These are phyloP conservation scores for Dalbergia cochinchinensis DNA, from an alignment of 306 rosid genomes.

Conservation along the genomic window DNA sequence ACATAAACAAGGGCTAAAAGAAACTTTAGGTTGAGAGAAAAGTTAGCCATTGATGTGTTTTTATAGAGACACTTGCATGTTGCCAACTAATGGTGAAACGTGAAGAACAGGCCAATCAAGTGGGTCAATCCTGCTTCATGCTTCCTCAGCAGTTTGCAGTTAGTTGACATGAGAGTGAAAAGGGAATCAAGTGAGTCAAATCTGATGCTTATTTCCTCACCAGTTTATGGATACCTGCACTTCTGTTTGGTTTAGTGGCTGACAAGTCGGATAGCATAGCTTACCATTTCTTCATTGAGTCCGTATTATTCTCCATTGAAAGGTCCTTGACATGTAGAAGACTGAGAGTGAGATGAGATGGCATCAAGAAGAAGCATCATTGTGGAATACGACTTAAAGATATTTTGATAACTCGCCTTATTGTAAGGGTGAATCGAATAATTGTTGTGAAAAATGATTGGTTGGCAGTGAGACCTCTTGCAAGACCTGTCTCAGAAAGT, in stretches of 20 bases:
- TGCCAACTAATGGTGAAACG: too few species aligned
- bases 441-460: neutral
- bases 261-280: neutral
- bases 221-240: neutral
- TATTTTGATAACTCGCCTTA: neutral
- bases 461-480: neutral
- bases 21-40: too few species aligned
- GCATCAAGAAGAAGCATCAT: neutral
- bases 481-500: neutral
- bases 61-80: too few species aligned
- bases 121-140: neutral
- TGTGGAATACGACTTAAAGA: neutral
- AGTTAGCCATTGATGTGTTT: too few species aligned
- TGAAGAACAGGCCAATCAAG: too few species aligned
- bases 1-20: too few species aligned
- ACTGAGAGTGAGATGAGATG: neutral
- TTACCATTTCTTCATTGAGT: neutral
- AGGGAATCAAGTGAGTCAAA: too few species aligned
- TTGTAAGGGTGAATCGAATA: neutral
- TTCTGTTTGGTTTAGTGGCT: neutral
- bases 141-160: neutral
- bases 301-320: neutral
- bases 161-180: neutral
- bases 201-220: too few species aligned
- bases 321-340: neutral